Evolutionary conservation across 148 eudicot genomes (phyloP).

Genomic region (Mesembryanthemum crystallinum): DNA sequence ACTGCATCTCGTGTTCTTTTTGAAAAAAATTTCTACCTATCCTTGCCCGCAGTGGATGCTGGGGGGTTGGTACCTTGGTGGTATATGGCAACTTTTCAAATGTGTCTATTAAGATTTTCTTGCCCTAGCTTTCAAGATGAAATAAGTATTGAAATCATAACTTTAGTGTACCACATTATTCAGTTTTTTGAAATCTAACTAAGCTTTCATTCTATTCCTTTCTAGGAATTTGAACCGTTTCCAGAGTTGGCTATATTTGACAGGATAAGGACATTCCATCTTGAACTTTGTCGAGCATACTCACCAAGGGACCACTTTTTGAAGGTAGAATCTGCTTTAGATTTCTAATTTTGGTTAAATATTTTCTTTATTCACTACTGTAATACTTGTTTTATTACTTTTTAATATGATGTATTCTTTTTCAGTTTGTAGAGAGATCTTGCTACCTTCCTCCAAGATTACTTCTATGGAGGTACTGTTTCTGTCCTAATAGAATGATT

Average conservation of each 20-base stretch:
- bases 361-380: neutral
- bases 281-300: constrained; percentile 57
- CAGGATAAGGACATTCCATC: constrained; percentile 58
- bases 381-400: neutral
- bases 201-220: neutral
- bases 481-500: neutral
- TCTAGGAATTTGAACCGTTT: constrained; percentile 84
- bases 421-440: constrained; percentile 85
- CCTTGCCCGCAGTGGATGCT: no score
- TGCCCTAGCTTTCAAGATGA: no score
- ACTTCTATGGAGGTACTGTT: constrained; percentile 67
- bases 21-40: no score
- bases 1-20: neutral
- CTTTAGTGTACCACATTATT: neutral
- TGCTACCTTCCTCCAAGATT: constrained; percentile 71
- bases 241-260: constrained; percentile 67
- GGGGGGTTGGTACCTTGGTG: no score
- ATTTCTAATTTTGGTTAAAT: neutral
- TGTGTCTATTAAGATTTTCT: no score
- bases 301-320: constrained; percentile 73
- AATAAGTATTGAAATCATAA: neutral
- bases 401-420: constrained; percentile 18
- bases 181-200: neutral
- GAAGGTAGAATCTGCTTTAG: constrained; percentile 39
- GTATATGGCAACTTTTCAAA: no score